These are phyloP conservation scores for Colletotrichum siamense DNA, from an alignment of 2,329 filamentous ascomycete species.

Conservation along the genomic window DNA sequence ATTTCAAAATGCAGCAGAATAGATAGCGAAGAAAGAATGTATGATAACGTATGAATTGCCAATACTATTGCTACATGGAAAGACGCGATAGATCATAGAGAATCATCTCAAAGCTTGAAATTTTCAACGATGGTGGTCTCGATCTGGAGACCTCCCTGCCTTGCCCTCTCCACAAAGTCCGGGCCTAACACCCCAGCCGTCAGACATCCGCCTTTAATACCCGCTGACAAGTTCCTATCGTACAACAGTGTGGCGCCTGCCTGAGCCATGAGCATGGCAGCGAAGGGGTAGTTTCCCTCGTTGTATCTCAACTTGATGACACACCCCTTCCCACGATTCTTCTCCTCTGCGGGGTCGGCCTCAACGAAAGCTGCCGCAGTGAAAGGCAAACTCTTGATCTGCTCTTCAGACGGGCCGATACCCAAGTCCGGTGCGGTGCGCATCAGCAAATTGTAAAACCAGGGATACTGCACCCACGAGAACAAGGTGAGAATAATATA, in stretches of 20 bases:
- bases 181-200: neutral
- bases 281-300: neutral
- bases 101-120: rapidly evolving
- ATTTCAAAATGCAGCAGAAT: neutral
- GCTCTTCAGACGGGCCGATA: neutral
- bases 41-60: neutral
- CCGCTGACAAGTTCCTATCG: neutral
- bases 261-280: neutral
- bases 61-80: rapidly evolving
- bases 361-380: neutral
- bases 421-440: neutral
- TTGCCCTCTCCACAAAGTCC: neutral
- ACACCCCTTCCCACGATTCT: neutral
- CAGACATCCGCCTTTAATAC: neutral
- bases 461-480: neutral
- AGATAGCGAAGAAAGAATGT: rapidly evolving
- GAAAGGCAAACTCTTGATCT: neutral
- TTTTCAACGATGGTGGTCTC: neutral
- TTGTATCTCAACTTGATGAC: neutral
- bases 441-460: neutral
- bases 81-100: neutral
- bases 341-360: neutral
- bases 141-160: neutral
- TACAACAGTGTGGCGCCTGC: neutral
- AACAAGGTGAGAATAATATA: neutral